Percentiles rank a stretch among this genome's conserved stretches.
Conservation (phyloP, 2,329 filamentous ascomycete genomes). For the Aspergillus sp. region DNA sequence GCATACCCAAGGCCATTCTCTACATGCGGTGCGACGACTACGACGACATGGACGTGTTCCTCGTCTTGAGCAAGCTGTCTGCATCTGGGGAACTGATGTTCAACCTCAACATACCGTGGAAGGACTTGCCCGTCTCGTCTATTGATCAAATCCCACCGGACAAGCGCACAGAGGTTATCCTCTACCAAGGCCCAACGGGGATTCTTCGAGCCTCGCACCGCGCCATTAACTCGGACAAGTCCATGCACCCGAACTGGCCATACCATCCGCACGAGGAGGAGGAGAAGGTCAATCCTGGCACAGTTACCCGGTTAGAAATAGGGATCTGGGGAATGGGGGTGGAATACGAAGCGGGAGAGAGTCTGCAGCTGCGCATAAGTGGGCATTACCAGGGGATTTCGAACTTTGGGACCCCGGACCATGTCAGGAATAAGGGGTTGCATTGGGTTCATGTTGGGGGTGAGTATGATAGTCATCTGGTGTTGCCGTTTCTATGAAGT, state of each 20-base stretch:
- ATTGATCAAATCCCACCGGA: not conserved
- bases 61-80: constrained; percentile 10
- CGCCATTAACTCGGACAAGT: not conserved
- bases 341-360: constrained; percentile 5
- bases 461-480: constrained; percentile 2
- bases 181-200: constrained; percentile 8
- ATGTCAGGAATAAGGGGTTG: not conserved
- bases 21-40: constrained; percentile 16
- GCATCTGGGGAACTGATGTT: constrained; percentile 5
- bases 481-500: constrained; percentile 4
- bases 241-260: constrained; percentile 7
- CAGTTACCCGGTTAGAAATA: constrained; percentile 3
- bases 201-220: constrained; percentile 4
- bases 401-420: not conserved
- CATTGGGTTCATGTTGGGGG: constrained; percentile 8
- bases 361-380: constrained; percentile 3
- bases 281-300: not conserved
- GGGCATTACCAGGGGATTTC: constrained; percentile 8
- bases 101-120: constrained; percentile 13
- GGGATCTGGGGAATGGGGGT: constrained; percentile 9
- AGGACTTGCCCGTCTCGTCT: not conserved
- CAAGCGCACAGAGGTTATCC: constrained; percentile 4
- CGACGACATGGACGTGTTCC: constrained; percentile 12
- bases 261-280: not conserved
- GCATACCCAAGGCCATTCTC: constrained; percentile 13